Percentiles rank a stretch among this genome's conserved stretches.
phyloP scores from a whole-genome alignment of 2,329 filamentous ascomycete species.

The Cladophialophora chaetospira region DNA sequence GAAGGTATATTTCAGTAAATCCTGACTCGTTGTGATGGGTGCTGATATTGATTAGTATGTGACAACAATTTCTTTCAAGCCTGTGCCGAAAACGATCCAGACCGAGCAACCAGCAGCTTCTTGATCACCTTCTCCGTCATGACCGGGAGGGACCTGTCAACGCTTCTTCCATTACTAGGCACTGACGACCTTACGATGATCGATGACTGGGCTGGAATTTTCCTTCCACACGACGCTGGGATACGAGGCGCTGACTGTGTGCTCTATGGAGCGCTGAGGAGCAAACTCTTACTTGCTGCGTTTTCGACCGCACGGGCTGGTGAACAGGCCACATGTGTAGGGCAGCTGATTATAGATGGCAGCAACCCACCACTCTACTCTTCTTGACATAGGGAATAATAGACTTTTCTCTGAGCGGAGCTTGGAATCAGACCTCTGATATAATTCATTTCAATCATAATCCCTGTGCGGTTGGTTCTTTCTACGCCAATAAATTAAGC shows the following conservation, averaged over 20 bases:
- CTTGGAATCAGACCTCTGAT: too few relatives aligned
- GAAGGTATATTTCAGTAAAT: constrained; percentile 56
- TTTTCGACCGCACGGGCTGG: neutral
- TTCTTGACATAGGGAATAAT: neutral
- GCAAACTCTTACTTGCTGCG: too few relatives aligned
- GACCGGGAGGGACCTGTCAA: neutral
- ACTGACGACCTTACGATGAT: neutral
- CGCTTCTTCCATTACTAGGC: neutral
- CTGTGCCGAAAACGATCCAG: constrained; percentile 54
- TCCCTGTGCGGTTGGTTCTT: too few relatives aligned
- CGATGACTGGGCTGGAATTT: neutral
- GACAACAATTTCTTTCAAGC: constrained; percentile 97
- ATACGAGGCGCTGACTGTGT: neutral
- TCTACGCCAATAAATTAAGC: neutral
- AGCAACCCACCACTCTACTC: neutral
- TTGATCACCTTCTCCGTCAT: neutral
- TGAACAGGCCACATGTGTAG: too few relatives aligned
- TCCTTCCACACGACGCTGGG: too few relatives aligned
- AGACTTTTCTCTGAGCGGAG: neutral
- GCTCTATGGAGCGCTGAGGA: too few relatives aligned
- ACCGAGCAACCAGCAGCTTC: constrained; percentile 1
- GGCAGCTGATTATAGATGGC: too few relatives aligned
- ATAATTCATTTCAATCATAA: too few relatives aligned
- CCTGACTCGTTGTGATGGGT: neutral
- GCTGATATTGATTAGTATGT: constrained; percentile 69